Evolutionary conservation across 257 asterid species (phyloP), one percentile per base, ranked within the genome.

Genomic region (Nicotiana tomentosiformis): DNA sequence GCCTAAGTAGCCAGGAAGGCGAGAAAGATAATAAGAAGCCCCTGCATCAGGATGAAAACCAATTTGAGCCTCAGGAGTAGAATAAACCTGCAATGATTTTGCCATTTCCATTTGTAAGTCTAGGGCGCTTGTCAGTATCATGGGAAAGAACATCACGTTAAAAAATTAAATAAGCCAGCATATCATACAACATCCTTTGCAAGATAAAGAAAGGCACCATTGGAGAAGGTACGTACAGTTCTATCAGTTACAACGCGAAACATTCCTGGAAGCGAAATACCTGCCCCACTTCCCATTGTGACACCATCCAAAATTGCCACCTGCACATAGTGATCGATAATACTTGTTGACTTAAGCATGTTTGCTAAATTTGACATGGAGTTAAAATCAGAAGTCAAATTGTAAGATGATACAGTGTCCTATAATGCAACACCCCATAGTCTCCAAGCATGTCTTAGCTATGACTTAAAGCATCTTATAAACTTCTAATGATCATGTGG

Each of bases 11-110:
- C 99, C 99, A 81, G 98, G 99, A 77, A 96, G 98, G 57, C 96
- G 98, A 85, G 99, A 93, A 84, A 96, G 98, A 91, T 90, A 94
- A 89, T 94, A 94, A 20, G 99, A 96, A 82, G 98, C 96, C 80
- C 99, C 99, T 82, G 95, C 92, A 94, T 94, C 99, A 77, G 99
- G 98, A 92, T 96, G 98, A 84, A 94, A 94, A 83, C 98, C 99
- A 78, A 96, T 84, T 83, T 96, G 98, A 86, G 89, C 97, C 88
- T 96, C 99, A 2, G 99, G 98, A 53, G 82, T 23, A n/a, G 96
- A 87, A 86, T 89, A 96, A 64, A 92, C 90, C 99, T 96, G 92
- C 78, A 87, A 82, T 57, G 26, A 26, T 74, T 74, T 74, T 74
- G 39, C 80, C 80, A 74, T 51, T 74, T 74, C 33, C 39, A 29